Evolutionary conservation across 2,329 filamentous ascomycete species (phyloP), one percentile per base, ranked within the genome.

Genomic region (Colletotrichum chrysophilum): DNA sequence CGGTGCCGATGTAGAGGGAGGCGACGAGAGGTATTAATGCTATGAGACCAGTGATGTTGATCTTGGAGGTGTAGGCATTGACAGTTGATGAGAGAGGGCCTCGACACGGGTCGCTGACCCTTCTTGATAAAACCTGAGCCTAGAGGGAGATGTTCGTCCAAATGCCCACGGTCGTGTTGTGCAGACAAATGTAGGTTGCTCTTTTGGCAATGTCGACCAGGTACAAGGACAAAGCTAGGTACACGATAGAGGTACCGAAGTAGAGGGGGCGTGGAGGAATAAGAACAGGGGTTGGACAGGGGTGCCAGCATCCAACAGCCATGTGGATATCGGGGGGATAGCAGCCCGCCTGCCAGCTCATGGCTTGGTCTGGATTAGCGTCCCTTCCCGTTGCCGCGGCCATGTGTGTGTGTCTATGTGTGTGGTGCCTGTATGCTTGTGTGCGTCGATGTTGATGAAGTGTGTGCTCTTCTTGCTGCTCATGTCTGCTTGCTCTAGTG

Each of bases 391-490:
- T 43, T 68, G 70, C 70, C 73, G 73, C 73, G 73, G 58, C 67
- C 68, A 71, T 74, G 71, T 74, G 75, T 76, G 74, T 76, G 74
- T 78, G 75, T 71, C 68, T 78, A 77, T 78, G 78, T 80, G 73
- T 75, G 74, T 77, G 73, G 67, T 75, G 77, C 77, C 76, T 77
- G 69, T 77, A 66, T 75, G 75, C 71, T 58, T 76, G 67, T 65
- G 69, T 74, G 72, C 68, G 72, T 78, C 68, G 48, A 61, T 75
- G 71, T 76, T 71, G 62, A 38, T 74, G 55, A 77, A 52, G 58
- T 55, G 58, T 71, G 52, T 21, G 30, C 28, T 61, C 64, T 48
- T 66, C 61, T 30, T 73, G 43, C 58, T 61, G 58, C 24, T 43
- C 52, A 26, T 18, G 43, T 65, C 38, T 48, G 60, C 36, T 52